Evolutionary conservation across 495 filamentous ascomycete species (phyloP).

Genomic region (Endocarpon pusillum): DNA sequence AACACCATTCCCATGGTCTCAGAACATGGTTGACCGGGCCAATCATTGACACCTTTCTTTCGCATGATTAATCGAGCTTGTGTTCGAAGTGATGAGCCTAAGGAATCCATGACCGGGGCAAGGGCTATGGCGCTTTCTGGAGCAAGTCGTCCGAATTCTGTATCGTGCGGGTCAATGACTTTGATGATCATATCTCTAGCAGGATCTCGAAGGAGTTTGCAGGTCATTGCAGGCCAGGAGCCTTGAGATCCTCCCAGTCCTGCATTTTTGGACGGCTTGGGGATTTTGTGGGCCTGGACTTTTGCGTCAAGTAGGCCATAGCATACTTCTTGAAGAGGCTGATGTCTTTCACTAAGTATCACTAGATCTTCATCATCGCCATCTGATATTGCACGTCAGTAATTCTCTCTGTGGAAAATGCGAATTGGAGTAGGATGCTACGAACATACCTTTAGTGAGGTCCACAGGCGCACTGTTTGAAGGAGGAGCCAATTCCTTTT

Average conservation of each 20-base stretch:
- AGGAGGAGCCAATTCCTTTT: slow-evolving; percentile 17
- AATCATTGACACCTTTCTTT: slow-evolving; percentile 35
- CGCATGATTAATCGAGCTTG: slow-evolving; percentile 48
- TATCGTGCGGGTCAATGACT: slow-evolving; percentile 50
- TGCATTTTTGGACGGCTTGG: slow-evolving; percentile 39
- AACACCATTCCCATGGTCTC: slow-evolving; percentile 40
- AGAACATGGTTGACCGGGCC: slow-evolving; percentile 35
- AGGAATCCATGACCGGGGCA: slow-evolving; percentile 50
- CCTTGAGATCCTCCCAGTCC: slow-evolving; percentile 13
- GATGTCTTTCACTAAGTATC: slow-evolving; percentile 21
- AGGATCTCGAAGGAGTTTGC: slow-evolving; percentile 39
- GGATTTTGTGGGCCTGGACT: slow-evolving; percentile 51
- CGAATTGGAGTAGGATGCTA: slow-evolving; percentile 1
- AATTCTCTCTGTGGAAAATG: slow-evolving; percentile 2
- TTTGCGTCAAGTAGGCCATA: slow-evolving; percentile 63
- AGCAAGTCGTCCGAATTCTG: slow-evolving; percentile 61
- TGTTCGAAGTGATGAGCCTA: slow-evolving; percentile 40
- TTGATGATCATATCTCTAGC: slow-evolving; percentile 43
- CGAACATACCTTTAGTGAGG: slow-evolving; percentile 36
- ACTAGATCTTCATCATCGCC: slow-evolving; percentile 38
- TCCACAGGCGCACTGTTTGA: slow-evolving; percentile 35
- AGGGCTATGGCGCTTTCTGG: slow-evolving; percentile 47
- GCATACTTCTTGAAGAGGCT: slow-evolving; percentile 48
- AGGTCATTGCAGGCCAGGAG: slow-evolving; percentile 58
- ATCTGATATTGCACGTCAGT: slow-evolving; percentile 2